A percentile compares a stretch with the other conserved stretches of the same genome.
Conservation (phyloP, 73 alveolate species). For the Loxodes magnus region DNA sequence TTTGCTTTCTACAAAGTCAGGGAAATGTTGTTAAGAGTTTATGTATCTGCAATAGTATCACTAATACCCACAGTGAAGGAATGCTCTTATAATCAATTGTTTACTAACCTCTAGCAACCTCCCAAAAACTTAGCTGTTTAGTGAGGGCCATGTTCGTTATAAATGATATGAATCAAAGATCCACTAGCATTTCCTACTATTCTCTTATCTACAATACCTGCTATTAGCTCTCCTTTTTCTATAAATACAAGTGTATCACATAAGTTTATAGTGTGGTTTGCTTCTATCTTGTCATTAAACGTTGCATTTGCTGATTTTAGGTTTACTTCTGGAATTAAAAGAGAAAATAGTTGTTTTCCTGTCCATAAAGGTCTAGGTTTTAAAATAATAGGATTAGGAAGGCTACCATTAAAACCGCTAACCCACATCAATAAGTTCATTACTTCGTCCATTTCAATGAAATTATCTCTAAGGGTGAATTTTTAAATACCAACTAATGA, state of each 20-base stretch:
- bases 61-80: conserved; percentile 90
- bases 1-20: conserved; percentile 47
- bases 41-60: conserved; percentile 75
- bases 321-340: conserved; percentile 85
- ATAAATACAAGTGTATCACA: conserved; percentile 68
- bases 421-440: conserved; percentile 97
- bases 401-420: conserved; percentile 80
- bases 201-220: conserved; percentile 88
- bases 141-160: conserved; percentile 85
- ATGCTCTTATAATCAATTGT: conserved; percentile 78
- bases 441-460: conserved; percentile 75
- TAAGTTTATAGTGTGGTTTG: no score
- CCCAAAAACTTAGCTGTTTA: conserved; percentile 69
- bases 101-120: conserved; percentile 73
- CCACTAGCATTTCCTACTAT: conserved; percentile 88
- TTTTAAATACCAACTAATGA: conserved; percentile 85
- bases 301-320: no score
- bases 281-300: no score
- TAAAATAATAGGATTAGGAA: conserved; percentile 96
- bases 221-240: conserved; percentile 80
- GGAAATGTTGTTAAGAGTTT: conserved; percentile 44
- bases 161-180: conserved; percentile 73
- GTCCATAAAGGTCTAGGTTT: conserved; percentile 98
- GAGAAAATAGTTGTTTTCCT: conserved; percentile 90
- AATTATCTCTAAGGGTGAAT: conserved; percentile 90